Evolutionary conservation across 257 asterid species (phyloP), one percentile per base, ranked within the genome.

Genomic region (Solanum megistacrolobum): DNA sequence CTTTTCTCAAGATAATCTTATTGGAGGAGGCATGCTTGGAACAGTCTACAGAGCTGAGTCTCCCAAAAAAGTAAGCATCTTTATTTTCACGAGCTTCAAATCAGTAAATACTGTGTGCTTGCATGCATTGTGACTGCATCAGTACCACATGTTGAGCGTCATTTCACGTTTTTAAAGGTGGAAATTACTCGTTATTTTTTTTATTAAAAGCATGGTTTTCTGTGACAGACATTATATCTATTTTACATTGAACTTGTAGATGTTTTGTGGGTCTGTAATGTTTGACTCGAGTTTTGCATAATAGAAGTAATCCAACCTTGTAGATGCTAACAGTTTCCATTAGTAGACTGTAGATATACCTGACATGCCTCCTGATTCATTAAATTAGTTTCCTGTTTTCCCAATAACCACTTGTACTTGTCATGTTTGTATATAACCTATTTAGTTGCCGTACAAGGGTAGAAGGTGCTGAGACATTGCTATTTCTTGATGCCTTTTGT

Each of bases 11-110:
- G 96, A 96, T 43, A 95, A 96, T 92, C 88, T 97, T 81, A 89
- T 96, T 31, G 99, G 98, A 89, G 92, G 88, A 83, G 99, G 98
- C 92, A 86, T 87, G 58, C 91, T 97, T 82, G 98, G 99, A 82
- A 65, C 96, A 13, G 98, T 96, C 69, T 97, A 93, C 89, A 91
- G 89, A 92, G 99, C 96, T 7, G 93, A 89, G 86, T 93, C 93
- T 90, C 98, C 98, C 71, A 91, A 98, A 88, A 95, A 89, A 95
- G 99, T 97, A 89, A 81, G 72, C 34, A 78, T 43, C 83, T 86
- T n/a, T 73, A 29, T 71, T 82, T 82, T 48, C 69, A 48, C 43
- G 43, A 31, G 29, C 86, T 29, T 82, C 69, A 82, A 11, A 82
- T 82, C 84, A 43, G 66, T 79, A 27, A 23, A 79, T 79, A 43